Evolutionary conservation across 257 asterid species (phyloP).

Genomic region (Solanum bulbocastanum): DNA sequence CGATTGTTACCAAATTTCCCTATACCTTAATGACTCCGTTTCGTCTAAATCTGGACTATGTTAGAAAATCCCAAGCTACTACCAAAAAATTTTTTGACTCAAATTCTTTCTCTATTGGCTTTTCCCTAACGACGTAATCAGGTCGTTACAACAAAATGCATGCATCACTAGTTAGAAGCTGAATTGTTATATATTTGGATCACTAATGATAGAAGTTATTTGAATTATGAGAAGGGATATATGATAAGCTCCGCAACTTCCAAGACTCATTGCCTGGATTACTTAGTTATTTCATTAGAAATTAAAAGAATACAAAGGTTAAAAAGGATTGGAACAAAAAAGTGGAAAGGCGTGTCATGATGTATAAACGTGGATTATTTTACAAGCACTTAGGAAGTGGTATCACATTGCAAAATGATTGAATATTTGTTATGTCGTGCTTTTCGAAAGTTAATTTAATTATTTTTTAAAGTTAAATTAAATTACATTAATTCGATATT

Average conservation of each 20-base stretch:
- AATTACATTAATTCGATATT: no score
- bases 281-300: not conserved
- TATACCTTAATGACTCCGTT: no score
- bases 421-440: accelerated
- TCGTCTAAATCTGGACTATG: no score
- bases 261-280: not conserved
- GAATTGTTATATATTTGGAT: not conserved
- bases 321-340: not conserved
- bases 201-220: not conserved
- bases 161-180: no score
- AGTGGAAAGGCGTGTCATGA: not conserved
- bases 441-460: no score
- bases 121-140: no score
- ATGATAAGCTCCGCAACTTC: not conserved
- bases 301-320: not conserved
- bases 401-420: not conserved
- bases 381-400: not conserved
- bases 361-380: not conserved
- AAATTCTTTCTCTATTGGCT: no score
- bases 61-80: no score
- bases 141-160: no score
- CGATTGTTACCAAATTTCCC: no score
- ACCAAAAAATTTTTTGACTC: no score
- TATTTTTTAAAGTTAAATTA: no score
- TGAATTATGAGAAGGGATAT: not conserved